These are phyloP conservation scores for Cyberlindnera subsufficiens DNA, from an alignment of 805 yeast genomes.

Conservation along the genomic window DNA sequence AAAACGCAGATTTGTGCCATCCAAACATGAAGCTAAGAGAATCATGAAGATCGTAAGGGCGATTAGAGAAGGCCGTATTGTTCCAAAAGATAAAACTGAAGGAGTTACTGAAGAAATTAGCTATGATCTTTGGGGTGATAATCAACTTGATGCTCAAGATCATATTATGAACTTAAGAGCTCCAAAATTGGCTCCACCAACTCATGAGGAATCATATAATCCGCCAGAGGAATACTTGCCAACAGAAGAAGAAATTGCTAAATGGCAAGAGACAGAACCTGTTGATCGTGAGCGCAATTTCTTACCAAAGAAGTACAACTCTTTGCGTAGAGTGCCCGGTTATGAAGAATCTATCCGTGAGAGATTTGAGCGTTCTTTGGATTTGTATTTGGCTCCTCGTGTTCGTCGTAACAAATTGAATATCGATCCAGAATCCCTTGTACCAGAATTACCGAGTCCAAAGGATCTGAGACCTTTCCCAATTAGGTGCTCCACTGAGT, in stretches of 20 bases:
- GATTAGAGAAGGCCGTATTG: constrained; percentile 90
- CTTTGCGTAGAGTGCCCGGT: constrained; percentile 92
- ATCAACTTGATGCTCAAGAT: constrained; percentile 53
- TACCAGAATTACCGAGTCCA: constrained; percentile 96
- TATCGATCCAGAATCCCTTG: constrained; percentile 91
- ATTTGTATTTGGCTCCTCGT: constrained; percentile 93
- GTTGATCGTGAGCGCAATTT: constrained; percentile 74
- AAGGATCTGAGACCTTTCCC: constrained; percentile 97
- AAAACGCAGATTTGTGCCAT: constrained; percentile 92
- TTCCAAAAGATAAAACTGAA: constrained; percentile 59
- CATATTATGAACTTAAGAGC: constrained; percentile 92
- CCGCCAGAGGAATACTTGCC: constrained; percentile 95
- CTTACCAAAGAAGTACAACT: constrained; percentile 72
- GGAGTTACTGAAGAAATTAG: constrained; percentile 46
- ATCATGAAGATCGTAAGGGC: constrained; percentile 96
- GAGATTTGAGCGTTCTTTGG: constrained; percentile 89
- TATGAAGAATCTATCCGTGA: constrained; percentile 82
- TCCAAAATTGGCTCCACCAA: constrained; percentile 93
- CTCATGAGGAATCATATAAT: constrained; percentile 92
- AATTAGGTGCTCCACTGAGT: constrained; percentile 76
- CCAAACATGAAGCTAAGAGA: constrained; percentile 93
- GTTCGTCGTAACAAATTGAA: constrained; percentile 85
- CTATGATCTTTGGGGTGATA: constrained; percentile 85
- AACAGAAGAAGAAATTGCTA: constrained; percentile 67
- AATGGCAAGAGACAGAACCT: constrained; percentile 67